phyloP scores from a whole-genome alignment of 73 alveolate genomes.

The Paramecium pentaurelia region DNA sequence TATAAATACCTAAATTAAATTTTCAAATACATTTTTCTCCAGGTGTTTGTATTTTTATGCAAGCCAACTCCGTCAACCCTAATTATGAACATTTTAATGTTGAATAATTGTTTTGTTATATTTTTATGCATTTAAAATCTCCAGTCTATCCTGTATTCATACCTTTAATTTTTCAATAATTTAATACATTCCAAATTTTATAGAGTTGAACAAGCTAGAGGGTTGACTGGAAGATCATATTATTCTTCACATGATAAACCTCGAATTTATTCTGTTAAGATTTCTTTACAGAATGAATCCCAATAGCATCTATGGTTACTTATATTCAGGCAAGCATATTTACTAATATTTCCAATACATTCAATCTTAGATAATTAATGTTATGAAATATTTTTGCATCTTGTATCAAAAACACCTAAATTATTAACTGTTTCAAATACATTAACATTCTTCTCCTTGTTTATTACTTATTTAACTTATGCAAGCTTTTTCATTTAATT shows the following conservation, averaged over 20 bases:
- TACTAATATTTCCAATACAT: background rate
- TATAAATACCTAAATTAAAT: background rate
- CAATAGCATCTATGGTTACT: background rate
- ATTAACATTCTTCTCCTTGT: background rate
- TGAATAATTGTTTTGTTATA: background rate
- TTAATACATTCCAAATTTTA: background rate
- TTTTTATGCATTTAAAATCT: background rate
- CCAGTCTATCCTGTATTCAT: background rate
- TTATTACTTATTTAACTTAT: background rate
- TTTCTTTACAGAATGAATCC: background rate
- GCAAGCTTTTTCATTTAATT: background rate
- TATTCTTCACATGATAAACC: background rate
- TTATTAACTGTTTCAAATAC: background rate
- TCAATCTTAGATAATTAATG: background rate
- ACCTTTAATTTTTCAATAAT: background rate
- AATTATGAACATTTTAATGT: background rate
- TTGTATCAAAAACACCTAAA: background rate
- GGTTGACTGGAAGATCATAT: background rate
- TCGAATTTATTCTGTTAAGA: background rate
- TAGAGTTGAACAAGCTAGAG: background rate
- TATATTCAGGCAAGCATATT: background rate
- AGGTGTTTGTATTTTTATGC: background rate
- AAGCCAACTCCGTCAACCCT: background rate
- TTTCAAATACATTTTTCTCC: background rate
- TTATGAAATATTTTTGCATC: background rate